Base-by-base conservation (phyloP, 2,329 filamentous ascomycete species). In the Scytalidium lignicola region DNA sequence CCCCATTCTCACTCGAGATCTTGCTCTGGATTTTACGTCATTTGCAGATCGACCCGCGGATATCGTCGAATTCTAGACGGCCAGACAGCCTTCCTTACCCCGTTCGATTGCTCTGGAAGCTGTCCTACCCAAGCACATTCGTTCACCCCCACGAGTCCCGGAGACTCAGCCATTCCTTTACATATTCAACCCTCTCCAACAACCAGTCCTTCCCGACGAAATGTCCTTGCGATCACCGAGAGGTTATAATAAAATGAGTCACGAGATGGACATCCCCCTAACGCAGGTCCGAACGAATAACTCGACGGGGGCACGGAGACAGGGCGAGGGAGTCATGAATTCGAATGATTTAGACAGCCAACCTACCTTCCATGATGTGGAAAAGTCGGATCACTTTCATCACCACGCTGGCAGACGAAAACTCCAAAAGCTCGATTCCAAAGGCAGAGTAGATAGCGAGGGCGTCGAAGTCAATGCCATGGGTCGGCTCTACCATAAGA, bases 401-500 rank as follows among this genome's bases (percentile, higher is more conserved):
- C 20, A 49, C 18, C 17, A 46, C 2, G 57, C 37, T 18, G 75
- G 80, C 47, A 74, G 79, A 44, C 73, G 78, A 51, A 76, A 70
- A 44, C 60, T 67, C 21, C 67, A 72, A 62, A 63, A 69, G n/a
- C n/a, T 50, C 13, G 43, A 54, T 66, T 68, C 41, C 63, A 71
- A 20, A 65, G 46, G 69, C 3, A 65, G 66, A 43, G 76, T 72
- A 8, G 67, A 72, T 49, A 68, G 70, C 7, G 76, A 81, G 2
- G 79, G 80, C 17, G 65, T 77, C 26, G 72, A 74, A 26, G 67
- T 88, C 54, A 88, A 82, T 57, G 77, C 77, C 52, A 79, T 88
- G 73, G 85, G 85, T 41, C 74, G 74, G 51, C 61, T 88, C 29
- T 85, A 88, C 67, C 74, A 75, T 59, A 84, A 78, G 63, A 74